A percentile compares a stretch with the other conserved stretches of the same genome.
Conservation (phyloP, 345 rosid species). For the Zanthoxylum bungeanum region DNA sequence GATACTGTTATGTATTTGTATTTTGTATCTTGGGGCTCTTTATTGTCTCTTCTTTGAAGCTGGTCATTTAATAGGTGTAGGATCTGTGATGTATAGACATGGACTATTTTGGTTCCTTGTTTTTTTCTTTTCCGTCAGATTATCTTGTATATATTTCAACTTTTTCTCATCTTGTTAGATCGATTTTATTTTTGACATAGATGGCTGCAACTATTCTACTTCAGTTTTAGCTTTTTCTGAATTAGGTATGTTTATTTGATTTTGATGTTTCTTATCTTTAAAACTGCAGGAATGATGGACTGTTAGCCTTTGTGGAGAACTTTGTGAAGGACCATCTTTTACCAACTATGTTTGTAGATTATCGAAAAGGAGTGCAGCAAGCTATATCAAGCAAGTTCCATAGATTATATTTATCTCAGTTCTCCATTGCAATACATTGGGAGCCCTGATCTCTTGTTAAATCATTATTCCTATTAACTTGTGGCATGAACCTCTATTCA, state of each 20-base stretch:
- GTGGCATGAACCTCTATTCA: conserved; percentile 3
- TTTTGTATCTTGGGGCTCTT: background rate
- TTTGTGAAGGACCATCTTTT: conserved; percentile 95
- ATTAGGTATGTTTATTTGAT: conserved; percentile 5
- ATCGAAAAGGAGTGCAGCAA: conserved; percentile 95
- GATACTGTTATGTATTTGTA: background rate
- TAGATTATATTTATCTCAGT: conserved; percentile 21
- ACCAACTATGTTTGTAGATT: conserved; percentile 97
- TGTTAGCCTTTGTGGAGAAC: conserved; percentile 91
- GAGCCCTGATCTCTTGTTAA: background rate
- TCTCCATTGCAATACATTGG: conserved; percentile 4
- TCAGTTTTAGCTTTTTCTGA: background rate
- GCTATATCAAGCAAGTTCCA: conserved; percentile 94
- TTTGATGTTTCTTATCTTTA: background rate
- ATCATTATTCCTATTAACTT: conserved; percentile 2
- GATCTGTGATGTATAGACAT: background rate
- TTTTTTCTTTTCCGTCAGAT: background rate
- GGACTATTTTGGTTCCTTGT: background rate
- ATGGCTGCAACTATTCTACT: background rate
- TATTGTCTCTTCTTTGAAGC: background rate
- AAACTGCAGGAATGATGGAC: conserved; percentile 85
- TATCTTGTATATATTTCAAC: background rate
- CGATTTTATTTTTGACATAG: background rate
- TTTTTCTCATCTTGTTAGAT: background rate
- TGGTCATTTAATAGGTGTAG: background rate